Evolutionary conservation across 805 yeast species (phyloP).

Genomic region (Spathaspora hagerdaliae): DNA sequence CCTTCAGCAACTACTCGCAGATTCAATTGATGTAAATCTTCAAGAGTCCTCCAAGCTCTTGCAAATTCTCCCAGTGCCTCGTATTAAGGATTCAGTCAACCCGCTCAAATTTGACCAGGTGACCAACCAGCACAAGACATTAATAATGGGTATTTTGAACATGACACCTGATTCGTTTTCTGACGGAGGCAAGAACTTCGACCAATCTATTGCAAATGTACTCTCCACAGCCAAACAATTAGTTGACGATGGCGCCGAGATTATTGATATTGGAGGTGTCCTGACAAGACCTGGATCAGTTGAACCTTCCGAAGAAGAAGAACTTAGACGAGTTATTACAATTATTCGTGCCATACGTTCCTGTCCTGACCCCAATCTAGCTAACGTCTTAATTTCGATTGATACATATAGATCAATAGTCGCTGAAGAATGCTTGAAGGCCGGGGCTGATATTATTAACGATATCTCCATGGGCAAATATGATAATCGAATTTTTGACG

Average conservation of each 20-base stretch:
- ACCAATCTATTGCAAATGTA: conserved; percentile 30
- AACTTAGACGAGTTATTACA: conserved; percentile 66
- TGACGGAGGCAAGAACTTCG: conserved; percentile 65
- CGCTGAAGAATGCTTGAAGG: conserved; percentile 61
- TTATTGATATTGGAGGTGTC: conserved; percentile 91
- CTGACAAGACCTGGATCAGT: conserved; percentile 85
- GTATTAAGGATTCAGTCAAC: conserved; percentile 7
- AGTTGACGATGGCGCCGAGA: conserved; percentile 59
- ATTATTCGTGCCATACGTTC: conserved; percentile 58
- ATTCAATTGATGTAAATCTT: conserved; percentile 31
- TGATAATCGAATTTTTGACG: conserved; percentile 62
- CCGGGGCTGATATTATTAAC: conserved; percentile 89
- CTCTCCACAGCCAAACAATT: conserved; percentile 45
- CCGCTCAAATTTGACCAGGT: conserved; percentile 42
- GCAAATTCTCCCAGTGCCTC: conserved; percentile 47
- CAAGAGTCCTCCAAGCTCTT: conserved; percentile 51
- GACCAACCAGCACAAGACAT: conserved; percentile 46
- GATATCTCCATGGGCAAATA: conserved; percentile 81
- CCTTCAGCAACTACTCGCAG: conserved; percentile 44
- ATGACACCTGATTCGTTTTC: conserved; percentile 94
- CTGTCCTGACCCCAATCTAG: conserved; percentile 28
- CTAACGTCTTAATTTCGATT: conserved; percentile 60
- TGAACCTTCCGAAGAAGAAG: conserved; percentile 62
- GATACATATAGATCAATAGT: conserved; percentile 83
- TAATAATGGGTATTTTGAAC: conserved; percentile 83